Conservation (phyloP, 306 rosid genomes). For the Lupinus albus region DNA sequence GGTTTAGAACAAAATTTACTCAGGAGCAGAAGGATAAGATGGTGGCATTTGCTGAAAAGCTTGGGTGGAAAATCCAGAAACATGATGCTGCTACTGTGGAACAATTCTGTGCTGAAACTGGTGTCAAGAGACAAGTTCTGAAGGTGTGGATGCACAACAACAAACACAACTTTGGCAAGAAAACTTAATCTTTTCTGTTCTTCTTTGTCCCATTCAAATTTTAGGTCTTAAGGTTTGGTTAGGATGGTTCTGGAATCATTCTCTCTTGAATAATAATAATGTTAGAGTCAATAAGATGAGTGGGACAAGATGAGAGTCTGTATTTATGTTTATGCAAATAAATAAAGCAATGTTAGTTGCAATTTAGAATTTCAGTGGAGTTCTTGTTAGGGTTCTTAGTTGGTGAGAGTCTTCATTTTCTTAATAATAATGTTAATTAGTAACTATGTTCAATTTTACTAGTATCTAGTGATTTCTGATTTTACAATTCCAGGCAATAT, state of each 20-base stretch:
- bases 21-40: constrained; percentile 83
- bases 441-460: not conserved
- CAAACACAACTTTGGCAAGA: constrained; percentile 85
- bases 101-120: constrained; percentile 58
- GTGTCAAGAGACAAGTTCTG: constrained; percentile 64
- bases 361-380: constrained; percentile 39
- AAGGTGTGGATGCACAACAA: constrained; percentile 99
- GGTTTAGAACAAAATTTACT: constrained; percentile 72
- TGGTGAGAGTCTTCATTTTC: not conserved
- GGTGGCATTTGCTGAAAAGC: constrained; percentile 70
- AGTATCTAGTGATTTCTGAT: constrained; percentile 6
- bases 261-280: not conserved
- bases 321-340: not conserved
- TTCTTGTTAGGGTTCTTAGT: constrained; percentile 49
- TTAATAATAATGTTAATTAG: not conserved
- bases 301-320: constrained; percentile 1
- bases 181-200: constrained; percentile 54
- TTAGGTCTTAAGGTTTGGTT: not conserved
- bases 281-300: constrained; percentile 19
- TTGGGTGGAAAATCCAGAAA: constrained; percentile 89
- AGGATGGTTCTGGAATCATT: constrained; percentile 28
- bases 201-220: constrained; percentile 16
- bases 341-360: constrained; percentile 30
- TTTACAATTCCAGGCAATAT: constrained; percentile 21
- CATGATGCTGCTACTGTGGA: constrained; percentile 77